Evolutionary conservation across 441 rosid species (phyloP), one percentile per base, ranked within the genome.

Genomic region (Populus hybrid): DNA sequence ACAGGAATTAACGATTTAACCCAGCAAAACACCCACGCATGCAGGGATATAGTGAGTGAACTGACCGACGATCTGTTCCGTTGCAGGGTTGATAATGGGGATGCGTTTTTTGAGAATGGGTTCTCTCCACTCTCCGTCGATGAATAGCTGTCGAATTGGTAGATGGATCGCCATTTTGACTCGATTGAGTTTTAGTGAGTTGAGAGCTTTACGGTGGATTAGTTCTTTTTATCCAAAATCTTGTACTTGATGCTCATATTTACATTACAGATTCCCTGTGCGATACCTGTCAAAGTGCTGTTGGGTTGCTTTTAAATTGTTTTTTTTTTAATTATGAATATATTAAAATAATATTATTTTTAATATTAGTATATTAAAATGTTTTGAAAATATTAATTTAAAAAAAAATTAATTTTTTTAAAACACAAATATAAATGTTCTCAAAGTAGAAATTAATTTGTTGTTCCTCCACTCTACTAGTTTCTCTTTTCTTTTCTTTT

Each of bases 71-170:
- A 83, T 88, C 76, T 90, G 84, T 75, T 92, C 98, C 36, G 98
- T 93, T 8, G 98, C 68, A 20, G 99, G 99, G 83, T 88, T 94
- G 84, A 94, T 50, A 82, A 93, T 64, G 9, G 98, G 94, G 79
- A 96, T 79, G 73, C 93, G 94, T 73, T 88, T 86, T 74, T 89
- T 88, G 74, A 87, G 90, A 28, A 89, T 70, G 6, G 99, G 92
- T 64, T 91, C 93, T 69, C 82, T 84, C 98, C 99, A 96, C 78
- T 91, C 89, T 69, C 99, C 99, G 78, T 84, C 89, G 81, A 96
- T 93, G 90, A 90, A 88, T 24, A 96, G 89, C 81, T 85, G 91
- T 23, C 99, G 92, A 76, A 65, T 78, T 16, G 98, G 98, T 10
- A 91, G 76, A 16, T 71, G 79, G 63, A 85, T 80, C 75, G 89